Evolutionary conservation across 441 rosid genomes (phyloP), one percentile per base, ranked within the genome.

Genomic region (Gossypium davidsonii): DNA sequence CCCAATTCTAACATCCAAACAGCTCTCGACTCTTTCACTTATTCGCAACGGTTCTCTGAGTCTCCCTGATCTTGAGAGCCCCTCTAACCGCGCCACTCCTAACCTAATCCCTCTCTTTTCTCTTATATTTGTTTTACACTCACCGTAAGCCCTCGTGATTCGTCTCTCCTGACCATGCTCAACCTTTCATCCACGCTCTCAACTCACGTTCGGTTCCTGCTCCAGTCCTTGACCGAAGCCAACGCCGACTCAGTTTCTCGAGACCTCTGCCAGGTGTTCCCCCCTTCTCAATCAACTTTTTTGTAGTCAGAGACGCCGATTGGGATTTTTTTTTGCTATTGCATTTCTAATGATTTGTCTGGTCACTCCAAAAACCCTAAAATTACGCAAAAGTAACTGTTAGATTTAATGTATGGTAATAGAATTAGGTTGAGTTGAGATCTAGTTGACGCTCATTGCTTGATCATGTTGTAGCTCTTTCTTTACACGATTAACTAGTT

Each of bases 131-230:
- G 18, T 53, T 34, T 23, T 58, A 23, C 25, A 60, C 44, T 26
- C 70, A 46, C 39, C 5, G 58, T 56, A 77, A 75, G 49, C 74
- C 85, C 80, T 78, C 73, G 70, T 53, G 34, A 46, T 62, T 66
- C 73, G 60, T 69, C 80, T 58, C 67, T 57, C 60, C 56, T 80
- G 70, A 66, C 83, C 84, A 88, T 91, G 95, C 76, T 80, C 8
- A 73, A 78, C 75, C 79, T 79, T 53, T 82, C 94, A n/a, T 80
- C 90, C 14, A 74, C 82, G 57, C 77, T 90, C 77, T 77, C 89
- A 21, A 74, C 78, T 34, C 93, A 91, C 81, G 81, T 91, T 82
- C 97, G 96, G 73, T 90, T 86, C 87, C 71, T 90, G 82, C 87
- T 96, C 57, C 83, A 80, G 67, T 77, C 82, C 79, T 77, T 85